Evolutionary conservation across 139 green algal species (phyloP).

Genomic region (Pleodorina starrii): DNA sequence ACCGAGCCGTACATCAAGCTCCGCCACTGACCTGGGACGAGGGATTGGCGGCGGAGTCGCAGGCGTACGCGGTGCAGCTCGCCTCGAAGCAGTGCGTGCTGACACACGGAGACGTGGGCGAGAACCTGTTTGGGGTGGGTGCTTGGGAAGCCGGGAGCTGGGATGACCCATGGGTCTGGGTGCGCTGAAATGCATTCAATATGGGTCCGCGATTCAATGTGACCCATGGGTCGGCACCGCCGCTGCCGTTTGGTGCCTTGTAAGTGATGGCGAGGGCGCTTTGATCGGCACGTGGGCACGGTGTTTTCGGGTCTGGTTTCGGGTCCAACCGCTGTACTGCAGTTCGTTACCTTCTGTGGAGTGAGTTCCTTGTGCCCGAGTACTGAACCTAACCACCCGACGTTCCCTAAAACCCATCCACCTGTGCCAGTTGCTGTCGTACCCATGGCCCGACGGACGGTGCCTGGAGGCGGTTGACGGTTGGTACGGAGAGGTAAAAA

Average conservation of each 20-base stretch:
- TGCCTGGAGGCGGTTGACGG: background rate
- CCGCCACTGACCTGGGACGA: background rate
- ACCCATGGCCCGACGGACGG: background rate
- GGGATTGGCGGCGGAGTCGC: background rate
- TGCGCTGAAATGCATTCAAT: no score
- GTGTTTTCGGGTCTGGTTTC: no score
- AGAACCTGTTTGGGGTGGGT: background rate
- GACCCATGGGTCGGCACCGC: no score
- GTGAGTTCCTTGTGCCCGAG: background rate
- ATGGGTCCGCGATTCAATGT: no score
- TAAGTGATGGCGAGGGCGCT: no score
- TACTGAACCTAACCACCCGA: background rate
- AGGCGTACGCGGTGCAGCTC: background rate
- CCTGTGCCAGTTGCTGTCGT: conserved; percentile 5
- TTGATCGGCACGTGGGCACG: no score
- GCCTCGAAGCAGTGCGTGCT: background rate
- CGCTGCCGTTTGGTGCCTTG: no score
- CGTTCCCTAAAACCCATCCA: background rate
- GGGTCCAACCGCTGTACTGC: no score
- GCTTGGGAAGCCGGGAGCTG: no score
- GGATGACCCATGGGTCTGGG: no score
- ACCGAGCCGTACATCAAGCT: background rate
- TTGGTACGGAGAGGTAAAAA: conserved; percentile 1
- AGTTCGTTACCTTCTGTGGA: no score
- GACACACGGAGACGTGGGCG: background rate